Base-by-base conservation (phyloP, 2,329 filamentous ascomycete species). In the Lecanoromycetidae sp. region DNA sequence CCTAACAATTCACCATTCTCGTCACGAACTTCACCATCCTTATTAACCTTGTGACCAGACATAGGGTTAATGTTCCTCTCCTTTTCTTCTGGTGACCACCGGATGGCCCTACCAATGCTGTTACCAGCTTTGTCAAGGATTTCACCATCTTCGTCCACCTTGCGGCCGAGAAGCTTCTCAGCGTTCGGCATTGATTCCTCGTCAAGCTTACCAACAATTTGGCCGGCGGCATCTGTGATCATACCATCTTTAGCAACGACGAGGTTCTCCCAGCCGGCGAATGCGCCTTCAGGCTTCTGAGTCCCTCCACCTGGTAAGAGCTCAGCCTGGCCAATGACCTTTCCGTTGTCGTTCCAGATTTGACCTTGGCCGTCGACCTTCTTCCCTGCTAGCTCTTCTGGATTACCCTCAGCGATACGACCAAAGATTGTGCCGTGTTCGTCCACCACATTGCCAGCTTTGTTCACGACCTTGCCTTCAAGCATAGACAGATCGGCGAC, bases 91-190 rank as follows among this genome's bases (percentile, higher is more conserved):
- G 73, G 71, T 53, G 86, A 79, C 69, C 77, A 84, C 47, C 80
- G 76, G 59, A 86, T 80, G 2, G 78, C 80, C 51, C 72, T 76
- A 25, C 81, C 81, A 32, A 84, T 68, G 10, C 71, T 69, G 57
- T 84, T 84, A 12, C 81, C 80, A n/a, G 71, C 69, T 54, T 74
- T 76, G 58, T 84, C 80, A 4, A 80, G 64, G 26, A 84, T 74
- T 38, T 84, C 81, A 10, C 81, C 81, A 50, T 84, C 80, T 26
- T 79, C 68, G 48, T 84, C 80, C 19, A 84, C 79, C 29, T 71
- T 63, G 60, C 79, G 80, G 23, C 80, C 81, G 48, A 76, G 72
- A 22, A 84, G 70, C 46, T 72, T 71, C 64, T 79, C 79, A 7
- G 71, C 59, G 40, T 84, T 79, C 10, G 44, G 47, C 42, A 46